phyloP scores from a whole-genome alignment of 805 yeast species.

The Kuraishia hungarica region DNA sequence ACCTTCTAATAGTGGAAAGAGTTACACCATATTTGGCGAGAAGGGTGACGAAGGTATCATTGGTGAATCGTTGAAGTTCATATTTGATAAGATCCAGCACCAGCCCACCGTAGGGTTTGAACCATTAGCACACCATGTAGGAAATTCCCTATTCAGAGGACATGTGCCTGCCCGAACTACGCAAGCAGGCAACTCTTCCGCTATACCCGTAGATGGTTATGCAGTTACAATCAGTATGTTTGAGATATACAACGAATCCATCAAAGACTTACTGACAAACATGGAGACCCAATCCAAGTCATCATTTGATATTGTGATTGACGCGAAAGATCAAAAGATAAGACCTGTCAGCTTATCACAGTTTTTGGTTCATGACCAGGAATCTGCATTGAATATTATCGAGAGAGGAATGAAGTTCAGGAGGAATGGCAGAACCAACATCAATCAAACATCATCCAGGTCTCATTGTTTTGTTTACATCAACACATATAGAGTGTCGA shows the following conservation, averaged over 20 bases:
- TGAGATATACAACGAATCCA: slow-evolving; percentile 41
- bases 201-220: not conserved
- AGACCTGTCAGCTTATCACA: slow-evolving; percentile 35
- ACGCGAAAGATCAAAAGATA: slow-evolving; percentile 32
- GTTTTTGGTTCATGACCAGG: slow-evolving; percentile 24
- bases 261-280: slow-evolving; percentile 28
- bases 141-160: not conserved
- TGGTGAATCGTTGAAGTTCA: slow-evolving; percentile 11
- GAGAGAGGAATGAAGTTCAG: slow-evolving; percentile 26
- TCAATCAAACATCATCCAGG: slow-evolving; percentile 36
- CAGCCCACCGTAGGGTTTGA: not conserved
- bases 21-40: slow-evolving; percentile 27
- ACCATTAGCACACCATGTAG: not conserved
- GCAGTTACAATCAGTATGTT: slow-evolving; percentile 43
- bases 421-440: slow-evolving; percentile 33
- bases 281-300: slow-evolving; percentile 15
- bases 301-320: slow-evolving; percentile 32
- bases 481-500: slow-evolving; percentile 19
- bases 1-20: slow-evolving; percentile 45
- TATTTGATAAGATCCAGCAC: slow-evolving; percentile 12
- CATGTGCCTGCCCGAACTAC: not conserved
- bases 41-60: slow-evolving; percentile 10
- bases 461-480: slow-evolving; percentile 44
- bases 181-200: not conserved
- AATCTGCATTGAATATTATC: slow-evolving; percentile 29